Evolutionary conservation across 2,329 filamentous ascomycete genomes (phyloP).

Genomic region (Phialophora macrospora): DNA sequence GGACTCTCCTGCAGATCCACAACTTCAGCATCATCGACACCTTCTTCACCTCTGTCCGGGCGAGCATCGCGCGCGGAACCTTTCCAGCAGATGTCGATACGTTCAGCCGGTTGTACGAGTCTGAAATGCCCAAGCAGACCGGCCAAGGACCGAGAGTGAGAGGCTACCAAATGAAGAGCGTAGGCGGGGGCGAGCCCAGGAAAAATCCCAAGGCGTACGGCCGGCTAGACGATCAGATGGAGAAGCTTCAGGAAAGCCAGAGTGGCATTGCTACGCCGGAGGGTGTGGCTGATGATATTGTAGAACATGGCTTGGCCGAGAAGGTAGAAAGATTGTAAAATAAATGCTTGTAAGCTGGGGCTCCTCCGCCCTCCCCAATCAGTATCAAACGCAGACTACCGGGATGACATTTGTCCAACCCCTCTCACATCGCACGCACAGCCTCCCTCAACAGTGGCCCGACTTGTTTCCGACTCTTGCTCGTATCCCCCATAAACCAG

Average conservation of each 20-base stretch:
- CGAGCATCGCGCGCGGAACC: slow-evolving; percentile 62
- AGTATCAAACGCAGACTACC: background rate
- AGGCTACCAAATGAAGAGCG: slow-evolving; percentile 80
- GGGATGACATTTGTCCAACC: background rate
- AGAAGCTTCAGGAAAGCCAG: slow-evolving; percentile 55
- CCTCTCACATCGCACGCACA: slow-evolving; percentile 9
- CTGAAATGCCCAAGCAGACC: slow-evolving; percentile 72
- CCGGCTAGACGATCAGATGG: slow-evolving; percentile 57
- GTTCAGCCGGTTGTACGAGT: slow-evolving; percentile 72
- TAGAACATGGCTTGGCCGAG: slow-evolving; percentile 58
- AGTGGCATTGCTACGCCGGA: slow-evolving; percentile 59
- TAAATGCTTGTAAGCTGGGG: background rate
- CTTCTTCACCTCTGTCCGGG: slow-evolving; percentile 76
- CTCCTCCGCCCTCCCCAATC: no score
- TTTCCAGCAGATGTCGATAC: slow-evolving; percentile 60
- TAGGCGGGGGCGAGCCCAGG: slow-evolving; percentile 64
- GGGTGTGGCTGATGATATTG: slow-evolving; percentile 57
- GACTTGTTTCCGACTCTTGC: slow-evolving; percentile 67
- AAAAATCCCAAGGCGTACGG: slow-evolving; percentile 73
- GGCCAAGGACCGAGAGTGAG: slow-evolving; percentile 77
- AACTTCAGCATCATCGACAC: slow-evolving; percentile 74
- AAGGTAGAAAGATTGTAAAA: slow-evolving; percentile 15
- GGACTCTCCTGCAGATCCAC: slow-evolving; percentile 90
- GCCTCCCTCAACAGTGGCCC: slow-evolving; percentile 62
- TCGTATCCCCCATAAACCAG: slow-evolving; percentile 62